Evolutionary conservation across 805 yeast genomes (phyloP).

Genomic region (Kurtzmaniella cleridarum): DNA sequence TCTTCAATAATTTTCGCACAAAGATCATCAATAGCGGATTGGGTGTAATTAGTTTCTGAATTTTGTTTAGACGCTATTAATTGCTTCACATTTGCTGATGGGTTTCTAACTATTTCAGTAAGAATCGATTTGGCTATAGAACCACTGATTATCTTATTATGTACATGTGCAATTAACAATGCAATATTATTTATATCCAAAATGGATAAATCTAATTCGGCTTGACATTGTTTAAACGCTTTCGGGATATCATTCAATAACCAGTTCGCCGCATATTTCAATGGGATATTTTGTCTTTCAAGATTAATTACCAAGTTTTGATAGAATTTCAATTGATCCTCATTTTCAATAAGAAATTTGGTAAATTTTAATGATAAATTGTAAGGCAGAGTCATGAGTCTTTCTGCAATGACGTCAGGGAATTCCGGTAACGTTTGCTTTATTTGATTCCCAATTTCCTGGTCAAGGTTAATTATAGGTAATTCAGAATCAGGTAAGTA

Average conservation of each 20-base stretch:
- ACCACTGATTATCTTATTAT: background rate
- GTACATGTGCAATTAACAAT: slow-evolving; percentile 50
- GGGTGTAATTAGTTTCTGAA: slow-evolving; percentile 21
- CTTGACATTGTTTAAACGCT: slow-evolving; percentile 47
- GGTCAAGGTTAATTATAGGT: slow-evolving; percentile 48
- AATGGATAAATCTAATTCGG: slow-evolving; percentile 20
- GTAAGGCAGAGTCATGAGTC: slow-evolving; percentile 46
- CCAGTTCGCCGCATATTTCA: slow-evolving; percentile 65
- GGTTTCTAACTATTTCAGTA: slow-evolving; percentile 51
- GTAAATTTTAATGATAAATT: slow-evolving; percentile 69
- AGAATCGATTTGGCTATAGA: slow-evolving; percentile 30
- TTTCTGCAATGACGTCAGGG: slow-evolving; percentile 54
- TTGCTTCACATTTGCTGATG: slow-evolving; percentile 21
- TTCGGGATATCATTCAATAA: slow-evolving; percentile 78
- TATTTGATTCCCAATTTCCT: slow-evolving; percentile 38
- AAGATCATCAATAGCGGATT: slow-evolving; percentile 30
- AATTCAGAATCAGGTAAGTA: slow-evolving; percentile 94
- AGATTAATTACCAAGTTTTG: slow-evolving; percentile 28
- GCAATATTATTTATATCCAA: slow-evolving; percentile 42
- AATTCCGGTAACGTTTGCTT: slow-evolving; percentile 44
- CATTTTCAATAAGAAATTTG: slow-evolving; percentile 52
- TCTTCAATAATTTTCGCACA: slow-evolving; percentile 42
- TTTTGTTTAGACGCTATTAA: slow-evolving; percentile 38
- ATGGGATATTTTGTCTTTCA: slow-evolving; percentile 13
- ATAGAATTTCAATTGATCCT: slow-evolving; percentile 49